A percentile compares a stretch with the other conserved stretches of the same genome.
Conservation (phyloP, 2,329 filamentous ascomycete genomes). For the Lithohypha guttulata region DNA sequence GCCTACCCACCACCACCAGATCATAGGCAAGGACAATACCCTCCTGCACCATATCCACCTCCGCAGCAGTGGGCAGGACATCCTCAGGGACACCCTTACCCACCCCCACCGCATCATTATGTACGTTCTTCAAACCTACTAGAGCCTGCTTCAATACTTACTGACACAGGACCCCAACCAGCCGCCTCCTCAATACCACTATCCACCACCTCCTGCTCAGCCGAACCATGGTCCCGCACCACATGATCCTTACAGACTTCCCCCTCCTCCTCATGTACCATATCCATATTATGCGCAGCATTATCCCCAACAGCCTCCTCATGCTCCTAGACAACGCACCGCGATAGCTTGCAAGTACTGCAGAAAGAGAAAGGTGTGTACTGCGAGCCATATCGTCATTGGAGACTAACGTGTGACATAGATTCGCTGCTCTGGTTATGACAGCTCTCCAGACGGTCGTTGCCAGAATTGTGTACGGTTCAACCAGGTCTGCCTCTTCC, state of each 20-base stretch:
- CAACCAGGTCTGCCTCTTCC: slow-evolving; percentile 68
- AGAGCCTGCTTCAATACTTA: no score
- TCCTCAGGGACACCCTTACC: slow-evolving; percentile 16
- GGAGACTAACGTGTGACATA: slow-evolving; percentile 27
- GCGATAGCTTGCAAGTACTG: slow-evolving; percentile 44
- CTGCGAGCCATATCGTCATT: slow-evolving; percentile 14
- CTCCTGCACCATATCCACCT: slow-evolving; percentile 28
- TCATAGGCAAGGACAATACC: slow-evolving; percentile 37
- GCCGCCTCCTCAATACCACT: slow-evolving; percentile 24
- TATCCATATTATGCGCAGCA: slow-evolving; percentile 32
- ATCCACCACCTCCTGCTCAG: slow-evolving; percentile 28
- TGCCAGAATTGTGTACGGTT: slow-evolving; percentile 64
- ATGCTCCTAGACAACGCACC: slow-evolving; percentile 40
- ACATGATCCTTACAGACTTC: slow-evolving; percentile 33
- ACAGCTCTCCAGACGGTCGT: slow-evolving; percentile 58
- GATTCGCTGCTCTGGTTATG: slow-evolving; percentile 69
- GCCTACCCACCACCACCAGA: slow-evolving; percentile 24
- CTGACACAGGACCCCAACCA: slow-evolving; percentile 17
- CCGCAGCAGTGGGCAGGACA: slow-evolving; percentile 25
- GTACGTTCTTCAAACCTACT: slow-evolving; percentile 31
- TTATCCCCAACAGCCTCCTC: slow-evolving; percentile 27
- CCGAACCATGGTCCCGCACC: slow-evolving; percentile 28
- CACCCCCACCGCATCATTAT: slow-evolving; percentile 27
- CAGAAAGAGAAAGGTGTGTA: slow-evolving; percentile 42
- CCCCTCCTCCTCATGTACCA: slow-evolving; percentile 30